phyloP scores from a whole-genome alignment of 1,139 yeast genomes.

The Candida tetrigidarum region DNA sequence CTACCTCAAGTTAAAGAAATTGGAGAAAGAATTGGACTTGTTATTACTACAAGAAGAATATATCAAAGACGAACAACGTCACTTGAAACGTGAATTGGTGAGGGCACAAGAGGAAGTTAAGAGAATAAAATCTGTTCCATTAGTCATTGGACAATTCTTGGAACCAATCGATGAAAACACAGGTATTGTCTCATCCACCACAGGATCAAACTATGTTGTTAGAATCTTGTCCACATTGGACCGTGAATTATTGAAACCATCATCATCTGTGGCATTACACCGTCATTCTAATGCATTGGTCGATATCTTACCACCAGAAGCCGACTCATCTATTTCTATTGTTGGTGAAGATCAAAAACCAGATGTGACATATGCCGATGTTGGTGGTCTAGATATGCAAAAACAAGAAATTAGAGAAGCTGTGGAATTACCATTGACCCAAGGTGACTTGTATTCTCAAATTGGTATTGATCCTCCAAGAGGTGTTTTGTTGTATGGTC shows the following conservation, averaged over 20 bases:
- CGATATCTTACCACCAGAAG: conserved; percentile 98
- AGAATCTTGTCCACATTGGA: conserved; percentile 93
- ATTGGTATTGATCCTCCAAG: conserved; percentile 99
- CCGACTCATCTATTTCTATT: conserved; percentile 94
- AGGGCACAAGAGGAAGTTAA: conserved; percentile 99
- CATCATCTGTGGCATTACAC: conserved; percentile 95
- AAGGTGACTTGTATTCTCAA: conserved; percentile 93
- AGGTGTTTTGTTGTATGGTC: conserved; percentile 96
- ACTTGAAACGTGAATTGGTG: conserved; percentile 88
- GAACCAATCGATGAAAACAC: conserved; percentile 98
- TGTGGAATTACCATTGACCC: conserved; percentile 95
- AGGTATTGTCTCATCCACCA: conserved; percentile 96
- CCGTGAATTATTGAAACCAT: conserved; percentile 91
- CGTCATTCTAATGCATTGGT: conserved; percentile 98
- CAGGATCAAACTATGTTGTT: conserved; percentile 97
- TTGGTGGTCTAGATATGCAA: conserved; percentile 99
- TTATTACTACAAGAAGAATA: conserved; percentile 90
- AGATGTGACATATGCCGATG: conserved; percentile 88
- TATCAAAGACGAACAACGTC: conserved; percentile 97
- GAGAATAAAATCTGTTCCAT: conserved; percentile 95
- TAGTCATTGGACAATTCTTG: conserved; percentile 96
- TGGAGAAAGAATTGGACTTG: conserved; percentile 88
- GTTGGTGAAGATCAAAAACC: conserved; percentile 95
- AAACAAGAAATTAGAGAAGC: conserved; percentile 99
- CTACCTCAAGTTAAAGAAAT: conserved; percentile 79